These are phyloP conservation scores for Phaeosphaeriaceae sp. DNA, from an alignment of 2,329 filamentous ascomycete genomes.

Conservation along the genomic window DNA sequence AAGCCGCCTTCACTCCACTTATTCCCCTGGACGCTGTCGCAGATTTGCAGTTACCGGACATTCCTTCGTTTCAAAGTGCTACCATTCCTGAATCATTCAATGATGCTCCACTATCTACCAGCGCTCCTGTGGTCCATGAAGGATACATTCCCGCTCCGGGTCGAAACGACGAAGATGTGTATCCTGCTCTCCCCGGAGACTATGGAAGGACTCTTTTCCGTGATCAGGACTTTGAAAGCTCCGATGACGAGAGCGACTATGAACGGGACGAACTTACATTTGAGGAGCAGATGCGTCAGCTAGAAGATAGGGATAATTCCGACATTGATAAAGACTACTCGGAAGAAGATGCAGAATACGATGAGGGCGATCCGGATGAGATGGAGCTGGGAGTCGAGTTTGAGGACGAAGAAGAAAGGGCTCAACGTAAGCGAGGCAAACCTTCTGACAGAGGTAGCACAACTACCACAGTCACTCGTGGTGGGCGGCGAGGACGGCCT, in stretches of 20 bases:
- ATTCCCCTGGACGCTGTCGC: constrained; percentile 31
- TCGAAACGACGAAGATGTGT: constrained; percentile 43
- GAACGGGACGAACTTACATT: constrained; percentile 35
- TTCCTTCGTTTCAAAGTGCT: constrained; percentile 17
- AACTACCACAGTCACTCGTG: constrained; percentile 11
- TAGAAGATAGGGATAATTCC: constrained; percentile 38
- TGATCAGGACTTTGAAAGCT: constrained; percentile 30
- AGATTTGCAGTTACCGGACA: constrained; percentile 21
- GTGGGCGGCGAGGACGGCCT: neutral
- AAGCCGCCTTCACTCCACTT: constrained; percentile 26
- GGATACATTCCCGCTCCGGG: constrained; percentile 49
- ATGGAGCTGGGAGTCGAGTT: constrained; percentile 37
- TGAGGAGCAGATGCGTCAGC: constrained; percentile 35
- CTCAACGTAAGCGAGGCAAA: constrained; percentile 25
- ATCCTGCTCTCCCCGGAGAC: constrained; percentile 25
- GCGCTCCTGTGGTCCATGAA: constrained; percentile 46
- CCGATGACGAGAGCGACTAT: constrained; percentile 37
- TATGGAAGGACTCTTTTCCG: constrained; percentile 29
- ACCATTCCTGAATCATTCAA: constrained; percentile 30
- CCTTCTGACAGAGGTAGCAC: neutral
- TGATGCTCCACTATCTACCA: constrained; percentile 26
- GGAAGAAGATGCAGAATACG: constrained; percentile 39
- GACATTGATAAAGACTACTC: constrained; percentile 47
- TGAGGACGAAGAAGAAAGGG: constrained; percentile 32
- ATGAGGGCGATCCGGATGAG: constrained; percentile 42